phyloP scores from a whole-genome alignment of 2,329 filamentous ascomycete species.

The Cladorrhinum sp. region DNA sequence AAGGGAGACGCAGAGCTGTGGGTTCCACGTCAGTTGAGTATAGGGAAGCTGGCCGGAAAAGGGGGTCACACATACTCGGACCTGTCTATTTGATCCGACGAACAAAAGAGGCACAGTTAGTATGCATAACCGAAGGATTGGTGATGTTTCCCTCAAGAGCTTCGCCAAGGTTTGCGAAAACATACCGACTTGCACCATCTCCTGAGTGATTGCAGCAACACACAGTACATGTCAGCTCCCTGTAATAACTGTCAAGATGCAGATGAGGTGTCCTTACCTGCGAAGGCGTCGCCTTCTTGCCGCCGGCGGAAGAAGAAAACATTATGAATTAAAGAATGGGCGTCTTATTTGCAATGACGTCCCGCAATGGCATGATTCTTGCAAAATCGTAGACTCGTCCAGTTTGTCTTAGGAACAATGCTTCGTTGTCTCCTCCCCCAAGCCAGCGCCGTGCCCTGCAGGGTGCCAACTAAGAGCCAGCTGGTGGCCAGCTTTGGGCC shows the following conservation, averaged over 20 bases:
- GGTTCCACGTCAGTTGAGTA: slow-evolving; percentile 29
- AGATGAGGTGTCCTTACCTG: slow-evolving; percentile 54
- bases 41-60: slow-evolving; percentile 24
- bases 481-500: slow-evolving; percentile 21
- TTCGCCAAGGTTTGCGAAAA: background rate
- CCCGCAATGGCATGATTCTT: slow-evolving; percentile 23
- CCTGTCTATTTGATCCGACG: slow-evolving; percentile 45
- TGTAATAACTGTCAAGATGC: slow-evolving; percentile 9
- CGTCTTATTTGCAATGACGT: background rate
- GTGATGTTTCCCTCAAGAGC: background rate
- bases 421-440: slow-evolving; percentile 10
- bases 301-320: slow-evolving; percentile 63
- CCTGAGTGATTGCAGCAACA: slow-evolving; percentile 55
- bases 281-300: slow-evolving; percentile 64
- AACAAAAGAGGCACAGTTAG: slow-evolving; percentile 21
- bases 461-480: slow-evolving; percentile 12
- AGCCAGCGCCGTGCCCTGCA: background rate
- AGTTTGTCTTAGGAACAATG: background rate
- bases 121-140: slow-evolving; percentile 5
- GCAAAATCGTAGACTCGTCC: background rate
- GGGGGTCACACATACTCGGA: slow-evolving; percentile 54
- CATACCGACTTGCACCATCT: slow-evolving; percentile 99
- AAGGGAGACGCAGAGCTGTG: slow-evolving; percentile 81
- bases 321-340: slow-evolving; percentile 38
- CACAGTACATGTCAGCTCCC: slow-evolving; percentile 21